These are phyloP conservation scores for Blastomyces percursus DNA, from an alignment of 2,329 filamentous ascomycete species.

Conservation along the genomic window DNA sequence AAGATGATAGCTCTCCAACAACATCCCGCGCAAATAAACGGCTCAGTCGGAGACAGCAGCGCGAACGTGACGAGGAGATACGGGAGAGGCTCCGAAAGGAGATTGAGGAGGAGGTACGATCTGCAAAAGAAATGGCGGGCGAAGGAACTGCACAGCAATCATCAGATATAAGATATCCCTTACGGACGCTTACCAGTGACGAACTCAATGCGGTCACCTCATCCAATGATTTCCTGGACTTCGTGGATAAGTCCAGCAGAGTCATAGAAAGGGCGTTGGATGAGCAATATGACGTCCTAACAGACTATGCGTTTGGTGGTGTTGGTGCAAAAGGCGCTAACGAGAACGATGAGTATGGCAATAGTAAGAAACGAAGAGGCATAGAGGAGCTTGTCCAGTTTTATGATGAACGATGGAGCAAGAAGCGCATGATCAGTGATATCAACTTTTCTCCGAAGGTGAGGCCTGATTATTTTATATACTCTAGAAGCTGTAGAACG, in stretches of 20 bases:
- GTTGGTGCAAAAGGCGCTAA: conserved; percentile 58
- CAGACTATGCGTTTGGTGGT: conserved; percentile 80
- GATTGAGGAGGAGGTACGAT: conserved; percentile 82
- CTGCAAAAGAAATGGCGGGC: conserved; percentile 43
- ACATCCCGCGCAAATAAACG: conserved; percentile 54
- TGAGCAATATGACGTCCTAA: conserved; percentile 90
- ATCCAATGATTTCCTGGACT: conserved; percentile 88
- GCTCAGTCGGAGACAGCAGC: conserved; percentile 65
- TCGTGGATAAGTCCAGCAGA: conserved; percentile 90
- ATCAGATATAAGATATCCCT: conserved; percentile 54
- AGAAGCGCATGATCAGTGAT: conserved; percentile 93
- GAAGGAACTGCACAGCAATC: conserved; percentile 32
- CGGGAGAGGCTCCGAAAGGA: conserved; percentile 73
- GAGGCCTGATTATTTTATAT: conserved; percentile 12
- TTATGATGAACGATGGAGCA: conserved; percentile 90
- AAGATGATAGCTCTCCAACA: conserved; percentile 48
- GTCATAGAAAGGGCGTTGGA: conserved; percentile 93
- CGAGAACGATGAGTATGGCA: conserved; percentile 54
- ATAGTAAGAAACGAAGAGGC: conserved; percentile 33
- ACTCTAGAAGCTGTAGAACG: background rate
- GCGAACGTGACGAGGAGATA: conserved; percentile 79
- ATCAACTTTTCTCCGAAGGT: conserved; percentile 90
- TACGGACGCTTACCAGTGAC: conserved; percentile 67
- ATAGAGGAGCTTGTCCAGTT: conserved; percentile 81
- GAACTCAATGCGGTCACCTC: conserved; percentile 83